Evolutionary conservation across 176 grass and related monocot genomes (phyloP).

Genomic region (Triticum dicoccoides): DNA sequence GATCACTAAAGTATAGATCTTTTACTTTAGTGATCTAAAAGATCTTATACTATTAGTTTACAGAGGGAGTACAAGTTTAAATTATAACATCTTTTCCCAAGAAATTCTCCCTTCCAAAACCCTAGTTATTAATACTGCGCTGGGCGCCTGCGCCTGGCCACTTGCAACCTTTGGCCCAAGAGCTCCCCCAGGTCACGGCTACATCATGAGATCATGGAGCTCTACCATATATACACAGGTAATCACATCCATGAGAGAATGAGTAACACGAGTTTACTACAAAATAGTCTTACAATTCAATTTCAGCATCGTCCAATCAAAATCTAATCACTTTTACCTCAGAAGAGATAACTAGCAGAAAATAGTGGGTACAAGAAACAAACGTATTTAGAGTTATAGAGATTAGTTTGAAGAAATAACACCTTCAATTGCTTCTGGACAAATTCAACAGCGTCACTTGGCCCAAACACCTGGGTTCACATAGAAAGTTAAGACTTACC

Average conservation of each 20-base stretch:
- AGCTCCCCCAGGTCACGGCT: neutral
- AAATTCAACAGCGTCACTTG: slow-evolving; percentile 92
- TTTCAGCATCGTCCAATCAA: neutral
- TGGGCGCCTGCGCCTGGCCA: neutral
- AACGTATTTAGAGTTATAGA: neutral
- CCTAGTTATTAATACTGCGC: neutral
- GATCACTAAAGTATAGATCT: no score
- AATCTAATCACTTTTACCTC: neutral
- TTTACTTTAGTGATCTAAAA: no score
- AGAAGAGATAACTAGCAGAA: neutral
- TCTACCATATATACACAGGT: neutral
- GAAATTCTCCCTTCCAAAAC: neutral
- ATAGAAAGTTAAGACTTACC: neutral
- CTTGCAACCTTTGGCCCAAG: neutral
- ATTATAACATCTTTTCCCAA: neutral
- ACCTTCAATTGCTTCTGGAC: slow-evolving; percentile 90
- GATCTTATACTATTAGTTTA: no score
- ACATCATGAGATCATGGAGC: neutral
- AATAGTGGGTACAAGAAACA: neutral
- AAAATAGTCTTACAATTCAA: neutral
- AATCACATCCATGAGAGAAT: neutral
- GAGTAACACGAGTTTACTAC: neutral
- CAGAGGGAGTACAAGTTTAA: no score
- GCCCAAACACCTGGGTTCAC: slow-evolving; percentile 69
- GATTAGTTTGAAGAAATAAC: neutral